Evolutionary conservation across 1,284 basidiomycete species (phyloP).

Genomic region (Rhodotorula sp.): DNA sequence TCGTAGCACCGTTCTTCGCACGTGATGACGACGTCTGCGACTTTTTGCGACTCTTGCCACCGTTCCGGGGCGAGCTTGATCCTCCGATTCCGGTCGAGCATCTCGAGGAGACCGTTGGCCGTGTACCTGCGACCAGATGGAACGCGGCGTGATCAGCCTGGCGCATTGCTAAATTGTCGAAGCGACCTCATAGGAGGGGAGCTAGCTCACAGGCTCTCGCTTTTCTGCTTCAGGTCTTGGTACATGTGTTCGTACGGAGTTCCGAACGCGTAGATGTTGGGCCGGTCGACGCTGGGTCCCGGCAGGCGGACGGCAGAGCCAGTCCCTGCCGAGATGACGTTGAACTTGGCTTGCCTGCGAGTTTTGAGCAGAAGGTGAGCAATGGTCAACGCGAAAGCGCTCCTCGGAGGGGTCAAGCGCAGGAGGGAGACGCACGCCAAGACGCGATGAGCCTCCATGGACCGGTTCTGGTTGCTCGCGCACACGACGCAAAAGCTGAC

Average conservation of each 20-base stretch:
- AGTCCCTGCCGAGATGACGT: slow-evolving; percentile 90
- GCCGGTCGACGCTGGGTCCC: slow-evolving; percentile 93
- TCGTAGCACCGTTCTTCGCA: slow-evolving; percentile 99
- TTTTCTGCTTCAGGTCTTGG: slow-evolving; percentile 83
- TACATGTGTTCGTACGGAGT: slow-evolving; percentile 98
- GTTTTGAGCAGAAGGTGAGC: neutral
- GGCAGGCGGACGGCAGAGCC: slow-evolving; percentile 95
- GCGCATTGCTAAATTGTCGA: neutral
- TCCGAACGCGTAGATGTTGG: slow-evolving; percentile 95
- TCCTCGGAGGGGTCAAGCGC: neutral
- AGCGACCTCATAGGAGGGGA: neutral
- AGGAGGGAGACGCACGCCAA: slow-evolving; percentile 63
- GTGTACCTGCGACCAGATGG: slow-evolving; percentile 64
- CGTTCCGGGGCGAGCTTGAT: slow-evolving; percentile 91
- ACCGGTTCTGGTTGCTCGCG: slow-evolving; percentile 97
- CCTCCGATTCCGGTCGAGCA: slow-evolving; percentile 93
- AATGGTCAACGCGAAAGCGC: neutral
- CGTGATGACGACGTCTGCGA: slow-evolving; percentile 95
- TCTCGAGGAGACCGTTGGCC: slow-evolving; percentile 93
- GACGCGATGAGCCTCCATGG: slow-evolving; percentile 97
- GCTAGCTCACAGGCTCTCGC: slow-evolving; percentile 69
- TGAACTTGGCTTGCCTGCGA: slow-evolving; percentile 70
- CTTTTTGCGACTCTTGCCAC: slow-evolving; percentile 86
- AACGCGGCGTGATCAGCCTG: neutral
- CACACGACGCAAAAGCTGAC: slow-evolving; percentile 92